Percentiles rank a stretch among this genome's conserved stretches.
Evolutionary conservation across 208 protist species (phyloP).

Genomic region (Spongospora subterranea): DNA sequence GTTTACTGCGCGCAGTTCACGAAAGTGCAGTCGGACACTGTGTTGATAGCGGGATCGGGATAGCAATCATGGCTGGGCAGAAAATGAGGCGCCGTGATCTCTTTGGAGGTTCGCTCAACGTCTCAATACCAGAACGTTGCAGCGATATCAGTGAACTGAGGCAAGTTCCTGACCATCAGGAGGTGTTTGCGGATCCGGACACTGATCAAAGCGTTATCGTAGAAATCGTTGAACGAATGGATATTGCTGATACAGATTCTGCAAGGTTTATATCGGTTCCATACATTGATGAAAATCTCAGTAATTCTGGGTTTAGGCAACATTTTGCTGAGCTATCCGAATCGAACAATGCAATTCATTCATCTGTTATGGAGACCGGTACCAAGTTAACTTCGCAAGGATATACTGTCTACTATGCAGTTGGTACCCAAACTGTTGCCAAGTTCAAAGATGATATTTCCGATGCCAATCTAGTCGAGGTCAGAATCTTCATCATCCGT

Average conservation of each 20-base stretch:
- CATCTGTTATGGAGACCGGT: background rate
- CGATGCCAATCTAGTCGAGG: constrained; percentile 13
- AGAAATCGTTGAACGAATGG: background rate
- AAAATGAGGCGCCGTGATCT: too few species aligned
- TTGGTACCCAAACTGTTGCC: background rate
- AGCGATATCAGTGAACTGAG: background rate
- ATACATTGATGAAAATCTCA: background rate
- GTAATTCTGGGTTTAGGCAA: background rate
- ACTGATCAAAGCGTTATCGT: constrained; percentile 42
- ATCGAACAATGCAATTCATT: background rate
- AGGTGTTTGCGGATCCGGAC: constrained; percentile 28
- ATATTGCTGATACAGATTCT: background rate
- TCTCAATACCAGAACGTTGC: background rate
- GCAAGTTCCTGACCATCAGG: constrained; percentile 38
- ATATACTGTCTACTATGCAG: background rate
- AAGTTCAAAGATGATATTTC: constrained; percentile 29
- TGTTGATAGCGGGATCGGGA: too few species aligned
- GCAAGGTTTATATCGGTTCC: constrained; percentile 6
- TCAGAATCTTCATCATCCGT: background rate
- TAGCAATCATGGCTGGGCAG: too few species aligned
- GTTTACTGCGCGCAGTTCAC: too few species aligned
- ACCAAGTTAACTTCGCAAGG: background rate
- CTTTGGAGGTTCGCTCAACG: background rate
- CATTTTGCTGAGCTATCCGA: background rate
- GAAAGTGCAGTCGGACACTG: too few species aligned